phyloP scores from a whole-genome alignment of 352 stramenopile species.

The Pythium coloratum region DNA sequence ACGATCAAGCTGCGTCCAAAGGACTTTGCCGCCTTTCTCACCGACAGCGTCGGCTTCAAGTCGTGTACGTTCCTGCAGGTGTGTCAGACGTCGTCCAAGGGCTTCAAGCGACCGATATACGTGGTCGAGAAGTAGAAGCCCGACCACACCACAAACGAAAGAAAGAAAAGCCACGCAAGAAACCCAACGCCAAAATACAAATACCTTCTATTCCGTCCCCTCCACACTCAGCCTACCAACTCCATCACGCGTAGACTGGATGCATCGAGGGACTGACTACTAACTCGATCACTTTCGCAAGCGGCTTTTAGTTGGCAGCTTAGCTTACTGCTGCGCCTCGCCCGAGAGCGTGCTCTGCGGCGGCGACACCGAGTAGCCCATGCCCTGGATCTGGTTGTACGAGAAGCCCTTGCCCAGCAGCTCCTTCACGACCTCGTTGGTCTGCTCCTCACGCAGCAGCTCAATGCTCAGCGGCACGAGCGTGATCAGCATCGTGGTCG shows the following conservation, averaged over 20 bases:
- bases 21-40: conserved; percentile 64
- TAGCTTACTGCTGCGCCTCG: conserved; percentile 44
- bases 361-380: conserved; percentile 78
- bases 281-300: neutral
- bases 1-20: conserved; percentile 74
- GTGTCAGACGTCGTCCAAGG: conserved; percentile 73
- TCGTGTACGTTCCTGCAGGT: conserved; percentile 73
- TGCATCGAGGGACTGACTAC: neutral
- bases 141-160: conserved; percentile 5
- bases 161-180: neutral
- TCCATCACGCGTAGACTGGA: neutral
- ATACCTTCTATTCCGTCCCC: neutral
- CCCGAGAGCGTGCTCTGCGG: conserved; percentile 65
- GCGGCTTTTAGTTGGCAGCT: neutral
- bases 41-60: conserved; percentile 58
- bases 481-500: conserved; percentile 83
- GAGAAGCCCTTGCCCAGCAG: conserved; percentile 79
- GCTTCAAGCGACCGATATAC: conserved; percentile 76
- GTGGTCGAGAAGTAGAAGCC: conserved; percentile 58
- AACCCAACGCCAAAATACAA: neutral
- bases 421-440: conserved; percentile 84
- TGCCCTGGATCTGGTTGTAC: conserved; percentile 82
- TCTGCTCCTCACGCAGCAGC: conserved; percentile 82
- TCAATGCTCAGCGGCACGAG: conserved; percentile 86
- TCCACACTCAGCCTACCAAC: neutral